These are phyloP conservation scores for Pseudozyma thailandica DNA, from an alignment of 1,284 basidiomycete species.

Conservation along the genomic window DNA sequence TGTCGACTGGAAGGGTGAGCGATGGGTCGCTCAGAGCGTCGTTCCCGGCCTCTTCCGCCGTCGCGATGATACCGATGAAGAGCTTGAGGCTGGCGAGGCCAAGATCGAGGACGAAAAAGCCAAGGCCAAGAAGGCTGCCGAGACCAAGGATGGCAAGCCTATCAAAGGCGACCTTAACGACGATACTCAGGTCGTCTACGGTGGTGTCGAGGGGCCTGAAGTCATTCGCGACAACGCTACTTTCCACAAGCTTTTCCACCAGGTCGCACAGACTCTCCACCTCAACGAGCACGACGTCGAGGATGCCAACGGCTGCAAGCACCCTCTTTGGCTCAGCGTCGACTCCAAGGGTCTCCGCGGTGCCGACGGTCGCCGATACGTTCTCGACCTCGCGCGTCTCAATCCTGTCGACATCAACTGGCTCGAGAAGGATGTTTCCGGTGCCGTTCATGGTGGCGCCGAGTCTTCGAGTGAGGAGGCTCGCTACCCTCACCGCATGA, in stretches of 20 bases:
- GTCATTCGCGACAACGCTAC: slow-evolving; percentile 69
- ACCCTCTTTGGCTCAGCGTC: slow-evolving; percentile 72
- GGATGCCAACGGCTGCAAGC: slow-evolving; percentile 69
- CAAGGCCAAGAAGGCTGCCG: slow-evolving; percentile 69
- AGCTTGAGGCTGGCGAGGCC: slow-evolving; percentile 44
- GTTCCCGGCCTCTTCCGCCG: slow-evolving; percentile 73
- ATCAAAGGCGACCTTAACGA: slow-evolving; percentile 67
- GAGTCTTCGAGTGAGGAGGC: slow-evolving; percentile 13
- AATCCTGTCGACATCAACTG: slow-evolving; percentile 73
- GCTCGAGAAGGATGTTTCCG: slow-evolving; percentile 71
- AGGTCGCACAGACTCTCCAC: slow-evolving; percentile 71
- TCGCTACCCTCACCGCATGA: slow-evolving; percentile 72
- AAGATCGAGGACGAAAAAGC: slow-evolving; percentile 36
- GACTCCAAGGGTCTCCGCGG: slow-evolving; percentile 74
- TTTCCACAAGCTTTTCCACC: slow-evolving; percentile 72
- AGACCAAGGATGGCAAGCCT: slow-evolving; percentile 82
- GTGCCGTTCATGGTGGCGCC: slow-evolving; percentile 59
- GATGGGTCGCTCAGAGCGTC: slow-evolving; percentile 74
- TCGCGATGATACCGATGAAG: slow-evolving; percentile 57
- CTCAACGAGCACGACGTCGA: slow-evolving; percentile 72
- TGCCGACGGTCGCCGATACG: slow-evolving; percentile 73
- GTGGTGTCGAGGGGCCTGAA: slow-evolving; percentile 71
- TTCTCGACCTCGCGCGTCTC: slow-evolving; percentile 72
- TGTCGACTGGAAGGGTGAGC: slow-evolving; percentile 73
- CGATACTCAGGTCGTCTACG: slow-evolving; percentile 70